These are phyloP conservation scores for Chlorella vulgaris DNA, from an alignment of 139 green algal species.

Conservation along the genomic window DNA sequence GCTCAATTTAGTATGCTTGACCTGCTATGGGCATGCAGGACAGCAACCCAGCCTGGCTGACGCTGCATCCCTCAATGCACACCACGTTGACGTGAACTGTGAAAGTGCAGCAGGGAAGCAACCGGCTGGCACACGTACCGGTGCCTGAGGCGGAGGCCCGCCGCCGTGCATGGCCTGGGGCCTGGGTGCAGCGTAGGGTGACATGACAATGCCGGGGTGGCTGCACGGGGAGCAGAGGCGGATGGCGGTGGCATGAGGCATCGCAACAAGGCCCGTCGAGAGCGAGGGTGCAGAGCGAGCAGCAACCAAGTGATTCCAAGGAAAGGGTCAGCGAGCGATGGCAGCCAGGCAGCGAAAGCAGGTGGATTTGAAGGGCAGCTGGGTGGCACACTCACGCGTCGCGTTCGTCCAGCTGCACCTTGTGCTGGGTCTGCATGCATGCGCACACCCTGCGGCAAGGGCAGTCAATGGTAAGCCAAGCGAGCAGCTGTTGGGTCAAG, in stretches of 20 bases:
- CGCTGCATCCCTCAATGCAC: too few relatives aligned
- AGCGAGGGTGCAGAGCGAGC: too few relatives aligned
- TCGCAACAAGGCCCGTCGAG: background rate
- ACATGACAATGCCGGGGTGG: background rate
- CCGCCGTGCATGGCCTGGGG: constrained; percentile 40
- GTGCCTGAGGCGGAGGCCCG: constrained; percentile 24
- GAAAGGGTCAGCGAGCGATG: constrained; percentile 25
- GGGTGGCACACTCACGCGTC: constrained; percentile 49
- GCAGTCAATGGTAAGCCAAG: background rate
- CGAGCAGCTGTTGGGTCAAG: background rate
- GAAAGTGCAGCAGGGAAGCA: too few relatives aligned
- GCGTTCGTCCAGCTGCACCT: constrained; percentile 83
- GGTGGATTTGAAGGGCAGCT: background rate
- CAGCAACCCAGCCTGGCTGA: too few relatives aligned
- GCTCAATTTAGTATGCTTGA: too few relatives aligned
- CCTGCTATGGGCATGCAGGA: too few relatives aligned
- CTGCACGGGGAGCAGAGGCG: constrained; percentile 1
- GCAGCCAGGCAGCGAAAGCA: background rate
- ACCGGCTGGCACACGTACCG: background rate
- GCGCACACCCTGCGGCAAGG: constrained; percentile 75
- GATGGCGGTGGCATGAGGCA: background rate
- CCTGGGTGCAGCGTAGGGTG: constrained; percentile 49
- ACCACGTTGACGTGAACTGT: too few relatives aligned
- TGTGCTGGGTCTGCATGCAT: constrained; percentile 92
- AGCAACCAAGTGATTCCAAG: too few relatives aligned